Evolutionary conservation across 2,329 filamentous ascomycete species (phyloP).

Genomic region (Cyanodermella asteris): DNA sequence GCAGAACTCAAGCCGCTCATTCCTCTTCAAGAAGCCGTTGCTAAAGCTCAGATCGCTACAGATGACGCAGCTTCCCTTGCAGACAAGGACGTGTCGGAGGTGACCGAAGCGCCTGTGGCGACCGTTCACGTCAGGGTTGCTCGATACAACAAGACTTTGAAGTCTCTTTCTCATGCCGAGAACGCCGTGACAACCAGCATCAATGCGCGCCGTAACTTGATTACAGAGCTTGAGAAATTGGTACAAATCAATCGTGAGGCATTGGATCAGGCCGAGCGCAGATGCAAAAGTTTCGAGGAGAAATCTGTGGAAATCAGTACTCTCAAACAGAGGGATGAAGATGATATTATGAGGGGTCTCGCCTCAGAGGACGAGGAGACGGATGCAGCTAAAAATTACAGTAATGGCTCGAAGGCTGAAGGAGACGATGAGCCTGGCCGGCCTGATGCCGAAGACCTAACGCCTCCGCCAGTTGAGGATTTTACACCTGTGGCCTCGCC

Average conservation of each 20-base stretch:
- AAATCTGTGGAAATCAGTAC: slow-evolving; percentile 40
- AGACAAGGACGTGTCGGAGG: slow-evolving; percentile 63
- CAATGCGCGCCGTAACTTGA: slow-evolving; percentile 57
- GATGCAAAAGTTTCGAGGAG: no score
- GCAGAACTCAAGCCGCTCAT: slow-evolving; percentile 58
- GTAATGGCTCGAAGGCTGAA: slow-evolving; percentile 2
- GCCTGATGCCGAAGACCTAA: slow-evolving; percentile 68
- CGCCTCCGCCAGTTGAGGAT: slow-evolving; percentile 46
- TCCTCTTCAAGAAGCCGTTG: slow-evolving; percentile 48
- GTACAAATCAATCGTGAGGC: slow-evolving; percentile 50
- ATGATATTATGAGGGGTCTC: slow-evolving; percentile 71
- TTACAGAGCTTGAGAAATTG: slow-evolving; percentile 63
- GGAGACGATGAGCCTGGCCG: slow-evolving; percentile 37
- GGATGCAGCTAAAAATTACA: slow-evolving; percentile 1
- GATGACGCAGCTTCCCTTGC: slow-evolving; percentile 48
- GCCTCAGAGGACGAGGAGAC: slow-evolving; percentile 28
- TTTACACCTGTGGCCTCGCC: slow-evolving; percentile 30
- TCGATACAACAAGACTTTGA: slow-evolving; percentile 70
- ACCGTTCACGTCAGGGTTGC: slow-evolving; percentile 82
- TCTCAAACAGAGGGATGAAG: slow-evolving; percentile 67
- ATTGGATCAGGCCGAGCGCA: slow-evolving; percentile 48
- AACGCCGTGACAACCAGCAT: slow-evolving; percentile 75
- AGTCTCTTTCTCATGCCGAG: slow-evolving; percentile 70
- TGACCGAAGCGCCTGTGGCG: slow-evolving; percentile 53
- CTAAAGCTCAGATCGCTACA: slow-evolving; percentile 48